Evolutionary conservation across 2,329 filamentous ascomycete genomes (phyloP), one percentile per base, ranked within the genome.

Genomic region (Colletotrichum sp.): DNA sequence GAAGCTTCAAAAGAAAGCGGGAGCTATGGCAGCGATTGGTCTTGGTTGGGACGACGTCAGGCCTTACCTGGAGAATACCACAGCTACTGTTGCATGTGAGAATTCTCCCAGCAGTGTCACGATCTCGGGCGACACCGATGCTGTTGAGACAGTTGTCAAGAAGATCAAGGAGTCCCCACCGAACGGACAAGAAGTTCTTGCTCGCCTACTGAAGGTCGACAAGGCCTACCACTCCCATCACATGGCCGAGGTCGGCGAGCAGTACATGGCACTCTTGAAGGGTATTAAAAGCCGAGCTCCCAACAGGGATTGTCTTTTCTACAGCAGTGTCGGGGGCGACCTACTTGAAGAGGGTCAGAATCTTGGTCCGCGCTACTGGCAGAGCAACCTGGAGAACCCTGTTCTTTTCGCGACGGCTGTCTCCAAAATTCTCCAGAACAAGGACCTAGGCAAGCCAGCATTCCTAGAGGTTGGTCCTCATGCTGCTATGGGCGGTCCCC

Each of bases 341-440:
- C 43, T 81, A 67, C 76, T 83, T 58, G 78, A 57, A 18, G 9
- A 21, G 3, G 60, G 30, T 18, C 12, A 21, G 52, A 52, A 28
- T 5, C 65, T 67, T 10, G 65, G 36, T 16, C 18, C 65, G 6
- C 8, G 18, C 16, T 88, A 89, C 80, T 88, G 88, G 87, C 85
- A 87, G 1, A 83, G 83, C 12, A 87, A 87, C 65, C 78, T 87
- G 7, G 83, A 83, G 2, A 81, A 81, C 12, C 81, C 86, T 0
- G 84, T 89, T 1, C 81, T 82, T 5, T 89, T 89, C 75, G 87
- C 88, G 71, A 28, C 86, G 61, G 84, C 82, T 8, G 80, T 85
- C 6, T 82, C 83, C 9, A 75, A 32, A 3, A 58, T 58, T 21
- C 48, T 67, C 12, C 15, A 55, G 9, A 13, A 55, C 36, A 48